Evolutionary conservation across 495 filamentous ascomycete species (phyloP), one percentile per base, ranked within the genome.

Genomic region (Penicillium atrosanguineum): DNA sequence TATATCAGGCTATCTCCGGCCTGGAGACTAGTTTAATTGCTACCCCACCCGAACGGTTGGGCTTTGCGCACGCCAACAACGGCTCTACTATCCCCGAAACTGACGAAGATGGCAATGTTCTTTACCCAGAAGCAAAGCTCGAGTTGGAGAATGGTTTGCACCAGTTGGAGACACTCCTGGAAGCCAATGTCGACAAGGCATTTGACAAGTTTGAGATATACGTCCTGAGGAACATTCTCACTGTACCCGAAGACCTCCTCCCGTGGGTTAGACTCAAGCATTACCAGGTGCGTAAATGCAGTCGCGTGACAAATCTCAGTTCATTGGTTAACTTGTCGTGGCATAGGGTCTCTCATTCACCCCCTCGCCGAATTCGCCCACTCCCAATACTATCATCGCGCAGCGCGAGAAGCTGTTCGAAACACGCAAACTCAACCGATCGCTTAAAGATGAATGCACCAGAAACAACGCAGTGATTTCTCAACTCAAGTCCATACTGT

Each of bases 101-200:
- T 7, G 79, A 82, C 56, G 77, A 74, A 9, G 76, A 83, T 49
- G 79, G 82, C 20, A 78, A 78, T 44, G 59, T 78, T 40, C 56
- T 75, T 28, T 78, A 81, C 52, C 77, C 80, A 3, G 81, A 85
- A 50, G 84, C 87, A 37, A 84, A 82, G 53, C 68, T 85, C 38
- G 94, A 98, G 70, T 86, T 98, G 47, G 90, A 95, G 63, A 84
- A 89, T 64, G 94, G 94, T 21, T 79, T 93, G 37, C 91, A 97
- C 67, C 86, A 95, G 72, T 78, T 98, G 19, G 95, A 98, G 68
- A 97, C 92, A 4, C 78, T 98, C n/a, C 82, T 97, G n/a, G 86
- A 89, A 56, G 70, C 80, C 19, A 88, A 86, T 37, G 82, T 91
- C 12, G 89, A 93, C 55, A 86, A 81, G 67, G 83, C 86, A 26